Evolutionary conservation across 1,139 yeast species (phyloP), one percentile per base, ranked within the genome.

Genomic region (Taphrina populina): DNA sequence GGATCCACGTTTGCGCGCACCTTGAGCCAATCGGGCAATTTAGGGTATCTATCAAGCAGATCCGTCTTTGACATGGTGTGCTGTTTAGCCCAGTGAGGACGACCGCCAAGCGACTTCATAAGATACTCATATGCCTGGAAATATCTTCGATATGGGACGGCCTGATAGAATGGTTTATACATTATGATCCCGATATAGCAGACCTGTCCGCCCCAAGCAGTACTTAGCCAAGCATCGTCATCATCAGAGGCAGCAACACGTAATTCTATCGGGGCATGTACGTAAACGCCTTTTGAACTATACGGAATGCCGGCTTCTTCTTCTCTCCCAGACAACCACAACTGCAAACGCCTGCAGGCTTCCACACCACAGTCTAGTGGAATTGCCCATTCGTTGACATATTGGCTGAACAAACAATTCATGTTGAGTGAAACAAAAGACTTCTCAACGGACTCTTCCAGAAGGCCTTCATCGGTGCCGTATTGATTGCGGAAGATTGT

Each of bases 41-140:
- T 59, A 7, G 62, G 63, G 17, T 65, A 64, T 2, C 68, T 69
- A 1, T 73, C 70, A 59, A 70, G 71, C 40, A 68, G 65, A 32
- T 45, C 58, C 6, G 46, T 44, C 8, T 57, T 51, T 7, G 72
- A 73, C 29, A 82, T 71, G 1, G 96, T 96, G 68, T 88, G 92
- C 70, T 90, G 90, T 75, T 92, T 92, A n/a, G 98, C 98, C 98
- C 98, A 92, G 69, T 92, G 98, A 1, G 98, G 98, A 67, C 83
- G 86, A 47, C 98, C 98, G 36, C 86, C 90, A 20, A 84, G 90
- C 32, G 79, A 80, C 55, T 76, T 76, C 76, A 90, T 75, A 1
- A 87, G 78, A 58, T 79, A 77, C 70, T 92, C 98, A 69, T 92
- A 92, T n/a, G 76, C 74, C 53, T 79, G 78, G 70, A 79, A 92